Conservation (phyloP, 1,284 basidiomycete species). For the Rhodofomes roseus region DNA sequence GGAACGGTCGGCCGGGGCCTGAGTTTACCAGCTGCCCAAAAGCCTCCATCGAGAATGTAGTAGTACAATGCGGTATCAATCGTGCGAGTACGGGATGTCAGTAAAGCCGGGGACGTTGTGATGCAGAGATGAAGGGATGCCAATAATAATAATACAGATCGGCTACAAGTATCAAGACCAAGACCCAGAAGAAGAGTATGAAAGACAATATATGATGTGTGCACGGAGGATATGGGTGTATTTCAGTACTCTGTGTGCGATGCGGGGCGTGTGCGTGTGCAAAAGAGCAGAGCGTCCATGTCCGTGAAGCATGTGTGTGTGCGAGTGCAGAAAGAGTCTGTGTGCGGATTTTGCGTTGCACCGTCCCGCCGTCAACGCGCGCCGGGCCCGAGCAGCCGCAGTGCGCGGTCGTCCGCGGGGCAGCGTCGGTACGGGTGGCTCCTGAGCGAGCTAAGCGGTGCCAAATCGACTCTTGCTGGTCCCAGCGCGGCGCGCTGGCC, state of each 20-base stretch:
- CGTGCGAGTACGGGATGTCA: not conserved
- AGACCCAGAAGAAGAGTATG: not conserved
- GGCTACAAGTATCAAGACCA: not conserved
- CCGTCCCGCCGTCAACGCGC: conserved; percentile 12
- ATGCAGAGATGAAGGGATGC: not conserved
- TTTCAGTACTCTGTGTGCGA: not conserved
- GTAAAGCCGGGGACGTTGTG: not conserved
- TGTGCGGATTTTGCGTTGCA: not conserved
- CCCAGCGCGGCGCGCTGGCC: conserved; percentile 6
- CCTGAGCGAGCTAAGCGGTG: conserved; percentile 52
- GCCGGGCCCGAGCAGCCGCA: conserved; percentile 42
- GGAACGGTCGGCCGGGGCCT: not conserved
- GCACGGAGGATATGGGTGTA: not conserved
- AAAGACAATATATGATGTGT: not conserved
- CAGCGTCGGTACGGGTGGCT: conserved; percentile 55
- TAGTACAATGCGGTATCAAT: not conserved
- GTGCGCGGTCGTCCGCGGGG: conserved; percentile 57
- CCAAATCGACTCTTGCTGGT: conserved; percentile 33
- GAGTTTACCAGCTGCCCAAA: not conserved
- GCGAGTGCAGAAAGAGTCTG: not conserved
- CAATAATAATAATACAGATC: not conserved
- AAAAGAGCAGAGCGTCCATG: not conserved
- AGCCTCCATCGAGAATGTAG: not conserved
- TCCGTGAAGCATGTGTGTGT: not conserved
- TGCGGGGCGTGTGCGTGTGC: not conserved